Evolutionary conservation across 2,329 filamentous ascomycete genomes (phyloP).

Genomic region (Colletotrichum euphorbiae): DNA sequence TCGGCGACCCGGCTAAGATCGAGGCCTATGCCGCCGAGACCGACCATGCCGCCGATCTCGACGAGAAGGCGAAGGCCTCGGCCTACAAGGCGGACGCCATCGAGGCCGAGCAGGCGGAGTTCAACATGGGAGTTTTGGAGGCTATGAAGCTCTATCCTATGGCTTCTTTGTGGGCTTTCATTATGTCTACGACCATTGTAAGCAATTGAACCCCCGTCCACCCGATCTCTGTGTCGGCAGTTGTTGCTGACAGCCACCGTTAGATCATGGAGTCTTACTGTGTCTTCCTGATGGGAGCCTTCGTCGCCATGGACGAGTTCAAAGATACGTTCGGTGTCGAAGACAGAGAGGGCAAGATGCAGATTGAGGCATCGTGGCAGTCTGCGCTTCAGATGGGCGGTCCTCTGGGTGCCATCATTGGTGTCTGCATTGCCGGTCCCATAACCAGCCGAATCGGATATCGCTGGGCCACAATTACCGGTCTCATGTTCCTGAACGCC

Average conservation of each 20-base stretch:
- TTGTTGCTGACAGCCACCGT: conserved; percentile 40
- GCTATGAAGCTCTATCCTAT: conserved; percentile 50
- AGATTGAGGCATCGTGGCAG: conserved; percentile 68
- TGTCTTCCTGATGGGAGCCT: conserved; percentile 71
- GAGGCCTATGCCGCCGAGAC: conserved; percentile 24
- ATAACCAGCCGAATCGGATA: conserved; percentile 70
- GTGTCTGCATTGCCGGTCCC: conserved; percentile 70
- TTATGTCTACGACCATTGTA: conserved; percentile 55
- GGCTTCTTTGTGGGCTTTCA: conserved; percentile 53
- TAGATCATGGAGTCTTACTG: conserved; percentile 75
- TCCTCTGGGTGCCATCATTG: conserved; percentile 69
- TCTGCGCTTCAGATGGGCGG: conserved; percentile 67
- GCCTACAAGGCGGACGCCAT: conserved; percentile 65
- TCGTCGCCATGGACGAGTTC: conserved; percentile 65
- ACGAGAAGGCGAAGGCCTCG: conserved; percentile 52
- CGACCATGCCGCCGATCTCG: conserved; percentile 37
- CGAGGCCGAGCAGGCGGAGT: conserved; percentile 62
- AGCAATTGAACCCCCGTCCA: conserved; percentile 43
- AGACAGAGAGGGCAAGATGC: conserved; percentile 42
- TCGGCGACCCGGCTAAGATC: conserved; percentile 26
- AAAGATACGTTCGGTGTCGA: conserved; percentile 57
- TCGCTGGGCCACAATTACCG: conserved; percentile 67
- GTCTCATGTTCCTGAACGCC: conserved; percentile 67
- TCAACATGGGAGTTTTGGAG: conserved; percentile 50
- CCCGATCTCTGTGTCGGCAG: neutral